Evolutionary conservation across 148 eudicot genomes (phyloP).

Genomic region (Rhododendron williamsianum): DNA sequence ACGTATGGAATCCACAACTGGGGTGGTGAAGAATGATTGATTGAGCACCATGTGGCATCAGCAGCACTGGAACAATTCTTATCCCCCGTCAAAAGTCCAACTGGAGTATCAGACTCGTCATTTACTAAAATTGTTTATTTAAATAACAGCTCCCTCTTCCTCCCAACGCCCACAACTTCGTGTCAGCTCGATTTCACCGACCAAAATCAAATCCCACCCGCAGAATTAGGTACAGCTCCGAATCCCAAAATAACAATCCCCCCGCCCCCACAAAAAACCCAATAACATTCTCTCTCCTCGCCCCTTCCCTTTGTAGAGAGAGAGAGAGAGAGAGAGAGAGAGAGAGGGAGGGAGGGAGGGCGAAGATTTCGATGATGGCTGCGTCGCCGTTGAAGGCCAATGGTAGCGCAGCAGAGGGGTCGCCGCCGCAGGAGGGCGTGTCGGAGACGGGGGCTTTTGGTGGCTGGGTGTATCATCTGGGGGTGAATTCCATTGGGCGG

Average conservation of each 20-base stretch:
- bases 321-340: neutral
- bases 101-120: neutral
- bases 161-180: neutral
- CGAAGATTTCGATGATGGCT: neutral
- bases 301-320: neutral
- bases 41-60: neutral
- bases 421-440: neutral
- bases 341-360: conserved; percentile 14
- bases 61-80: neutral
- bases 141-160: neutral
- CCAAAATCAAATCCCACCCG: neutral
- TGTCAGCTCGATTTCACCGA: neutral
- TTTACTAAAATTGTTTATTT: no score
- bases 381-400: neutral
- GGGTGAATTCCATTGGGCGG: conserved; percentile 67
- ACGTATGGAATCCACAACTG: neutral
- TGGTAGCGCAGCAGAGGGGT: neutral
- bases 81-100: neutral
- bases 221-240: neutral
- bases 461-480: conserved; percentile 91
- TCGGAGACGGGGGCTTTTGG: conserved; percentile 37
- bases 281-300: neutral
- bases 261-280: neutral
- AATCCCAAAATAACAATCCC: neutral
- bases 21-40: neutral